Percentiles rank a stretch among this genome's conserved stretches.
Evolutionary conservation across 768 basidiomycete genomes (phyloP).

Genomic region (Hebeloma cylindrosporum): DNA sequence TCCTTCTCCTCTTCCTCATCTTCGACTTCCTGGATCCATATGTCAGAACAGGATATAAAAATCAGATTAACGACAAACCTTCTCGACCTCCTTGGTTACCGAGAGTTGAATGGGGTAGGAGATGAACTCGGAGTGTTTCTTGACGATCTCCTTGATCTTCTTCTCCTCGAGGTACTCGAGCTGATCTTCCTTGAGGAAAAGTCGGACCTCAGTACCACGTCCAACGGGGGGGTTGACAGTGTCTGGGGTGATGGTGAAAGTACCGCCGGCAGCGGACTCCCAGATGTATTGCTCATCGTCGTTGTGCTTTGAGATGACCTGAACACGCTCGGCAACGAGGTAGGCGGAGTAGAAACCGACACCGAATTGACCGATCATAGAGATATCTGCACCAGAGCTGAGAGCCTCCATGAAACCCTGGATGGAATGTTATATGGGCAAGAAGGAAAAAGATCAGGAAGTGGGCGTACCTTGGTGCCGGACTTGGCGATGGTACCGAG

Average conservation of each 20-base stretch:
- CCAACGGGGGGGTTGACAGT: conserved; percentile 86
- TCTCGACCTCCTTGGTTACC: conserved; percentile 99
- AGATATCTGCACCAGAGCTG: conserved; percentile 83
- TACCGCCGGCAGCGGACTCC: conserved; percentile 99
- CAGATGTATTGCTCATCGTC: conserved; percentile 99
- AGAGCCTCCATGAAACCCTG: conserved; percentile 99
- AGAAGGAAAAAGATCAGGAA: conserved; percentile 12
- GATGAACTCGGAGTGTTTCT: conserved; percentile 99
- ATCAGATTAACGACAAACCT: conserved; percentile 53
- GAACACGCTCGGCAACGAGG: conserved; percentile 97
- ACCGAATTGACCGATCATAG: conserved; percentile 99
- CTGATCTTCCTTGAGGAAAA: conserved; percentile 98
- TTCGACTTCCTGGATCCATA: conserved; percentile 69
- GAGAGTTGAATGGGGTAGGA: conserved; percentile 99
- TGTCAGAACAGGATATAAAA: conserved; percentile 8
- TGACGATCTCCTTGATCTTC: conserved; percentile 98
- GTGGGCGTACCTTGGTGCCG: conserved; percentile 83
- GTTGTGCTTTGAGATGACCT: conserved; percentile 99
- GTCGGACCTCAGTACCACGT: conserved; percentile 90
- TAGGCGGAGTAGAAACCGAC: conserved; percentile 99
- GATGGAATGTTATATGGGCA: conserved; percentile 1
- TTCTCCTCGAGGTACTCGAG: conserved; percentile 99
- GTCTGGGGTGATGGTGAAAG: conserved; percentile 97
- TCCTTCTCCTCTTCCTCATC: conserved; percentile 74
- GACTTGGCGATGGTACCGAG: conserved; percentile 95